phyloP scores from a whole-genome alignment of 805 yeast species.

The Candida sphagnicola region DNA sequence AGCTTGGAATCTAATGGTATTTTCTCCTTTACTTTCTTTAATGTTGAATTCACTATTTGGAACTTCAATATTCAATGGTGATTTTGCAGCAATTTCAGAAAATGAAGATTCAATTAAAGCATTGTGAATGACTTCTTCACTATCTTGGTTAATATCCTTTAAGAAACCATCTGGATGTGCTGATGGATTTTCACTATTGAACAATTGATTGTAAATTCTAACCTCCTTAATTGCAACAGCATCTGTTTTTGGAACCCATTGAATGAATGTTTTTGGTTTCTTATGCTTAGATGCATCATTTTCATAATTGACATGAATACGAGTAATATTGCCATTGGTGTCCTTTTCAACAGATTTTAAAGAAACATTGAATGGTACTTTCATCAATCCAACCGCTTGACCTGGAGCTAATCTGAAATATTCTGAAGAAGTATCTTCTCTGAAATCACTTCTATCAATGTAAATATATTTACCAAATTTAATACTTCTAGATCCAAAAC shows the following conservation, averaged over 20 bases:
- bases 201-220: constrained; percentile 82
- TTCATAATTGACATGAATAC: constrained; percentile 78
- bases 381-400: constrained; percentile 91
- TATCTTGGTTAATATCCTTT: constrained; percentile 74
- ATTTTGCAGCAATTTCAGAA: constrained; percentile 56
- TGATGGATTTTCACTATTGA: constrained; percentile 87
- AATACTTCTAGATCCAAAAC: constrained; percentile 61
- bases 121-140: constrained; percentile 61
- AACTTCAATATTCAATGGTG: constrained; percentile 71
- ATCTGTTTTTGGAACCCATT: constrained; percentile 83
- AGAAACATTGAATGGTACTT: constrained; percentile 78
- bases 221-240: constrained; percentile 64
- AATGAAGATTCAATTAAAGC: constrained; percentile 80
- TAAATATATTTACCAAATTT: constrained; percentile 74
- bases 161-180: constrained; percentile 85
- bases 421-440: constrained; percentile 58
- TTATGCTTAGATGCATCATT: constrained; percentile 49
- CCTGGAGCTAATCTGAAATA: constrained; percentile 92
- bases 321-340: constrained; percentile 57
- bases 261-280: constrained; percentile 94
- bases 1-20: constrained; percentile 96
- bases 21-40: constrained; percentile 60
- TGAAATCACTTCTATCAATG: constrained; percentile 87
- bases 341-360: constrained; percentile 67
- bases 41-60: constrained; percentile 64